Evolutionary conservation across 1,284 basidiomycete genomes (phyloP).

Genomic region (Rhodotorula sp.): DNA sequence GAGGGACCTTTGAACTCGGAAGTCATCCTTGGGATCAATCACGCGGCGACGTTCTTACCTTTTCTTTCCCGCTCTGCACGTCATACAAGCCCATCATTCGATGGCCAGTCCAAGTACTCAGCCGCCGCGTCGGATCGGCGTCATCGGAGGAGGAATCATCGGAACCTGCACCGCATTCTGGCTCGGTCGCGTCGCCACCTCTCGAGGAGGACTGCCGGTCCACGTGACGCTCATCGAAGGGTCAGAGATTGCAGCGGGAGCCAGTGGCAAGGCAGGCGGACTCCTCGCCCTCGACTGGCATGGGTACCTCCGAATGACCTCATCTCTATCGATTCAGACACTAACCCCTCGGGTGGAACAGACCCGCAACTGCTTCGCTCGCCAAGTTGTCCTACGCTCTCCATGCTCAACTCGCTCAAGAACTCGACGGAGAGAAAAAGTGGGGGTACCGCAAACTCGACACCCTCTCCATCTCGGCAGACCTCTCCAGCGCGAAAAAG

Average conservation of each 20-base stretch:
- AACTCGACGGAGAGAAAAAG: conserved; percentile 66
- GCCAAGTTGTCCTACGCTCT: conserved; percentile 74
- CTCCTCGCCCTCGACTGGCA: conserved; percentile 79
- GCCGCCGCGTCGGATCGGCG: conserved; percentile 37
- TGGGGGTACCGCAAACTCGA: conserved; percentile 81
- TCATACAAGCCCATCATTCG: too few relatives aligned
- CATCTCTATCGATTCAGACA: not conserved
- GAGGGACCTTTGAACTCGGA: too few relatives aligned
- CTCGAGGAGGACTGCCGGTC: conserved; percentile 11
- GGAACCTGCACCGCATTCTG: conserved; percentile 83
- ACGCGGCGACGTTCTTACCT: too few relatives aligned
- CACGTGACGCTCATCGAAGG: conserved; percentile 67
- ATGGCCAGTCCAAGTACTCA: too few relatives aligned
- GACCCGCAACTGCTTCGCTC: conserved; percentile 53
- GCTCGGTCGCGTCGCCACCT: conserved; percentile 49
- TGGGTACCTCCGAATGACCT: conserved; percentile 5
- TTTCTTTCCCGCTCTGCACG: too few relatives aligned
- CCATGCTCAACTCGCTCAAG: conserved; percentile 71
- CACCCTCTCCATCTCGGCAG: conserved; percentile 45
- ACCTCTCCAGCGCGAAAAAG: conserved; percentile 23
- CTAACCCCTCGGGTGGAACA: too few relatives aligned
- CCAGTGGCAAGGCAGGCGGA: conserved; percentile 86
- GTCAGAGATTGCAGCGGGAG: conserved; percentile 60
- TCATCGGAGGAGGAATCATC: conserved; percentile 63
- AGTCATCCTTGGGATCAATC: too few relatives aligned